These are phyloP conservation scores for Xylaria intraflava DNA, from an alignment of 495 filamentous ascomycete genomes.

Conservation along the genomic window DNA sequence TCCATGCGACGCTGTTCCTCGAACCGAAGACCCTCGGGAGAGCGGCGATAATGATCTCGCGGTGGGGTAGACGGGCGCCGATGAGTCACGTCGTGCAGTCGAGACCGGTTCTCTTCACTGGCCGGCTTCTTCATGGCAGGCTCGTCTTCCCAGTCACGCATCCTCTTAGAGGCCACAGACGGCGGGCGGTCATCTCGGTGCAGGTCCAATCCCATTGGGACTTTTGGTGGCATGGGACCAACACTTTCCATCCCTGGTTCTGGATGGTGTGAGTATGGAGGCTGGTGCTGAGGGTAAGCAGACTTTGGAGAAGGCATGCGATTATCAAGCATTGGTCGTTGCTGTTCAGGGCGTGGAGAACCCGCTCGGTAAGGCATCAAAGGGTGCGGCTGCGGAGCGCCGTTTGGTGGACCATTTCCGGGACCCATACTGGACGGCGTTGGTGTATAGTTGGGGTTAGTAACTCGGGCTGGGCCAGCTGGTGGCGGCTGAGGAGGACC, in stretches of 20 bases:
- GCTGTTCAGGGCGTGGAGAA: conserved; percentile 74
- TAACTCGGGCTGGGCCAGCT: conserved; percentile 50
- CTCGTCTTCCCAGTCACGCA: conserved; percentile 88
- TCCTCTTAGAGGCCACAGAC: conserved; percentile 72
- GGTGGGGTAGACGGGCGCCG: conserved; percentile 69
- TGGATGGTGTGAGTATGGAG: conserved; percentile 63
- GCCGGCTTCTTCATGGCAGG: conserved; percentile 72
- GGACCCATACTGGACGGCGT: conserved; percentile 46
- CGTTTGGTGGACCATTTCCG: conserved; percentile 43
- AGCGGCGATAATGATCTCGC: conserved; percentile 61
- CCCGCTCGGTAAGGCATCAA: conserved; percentile 72
- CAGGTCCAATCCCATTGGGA: conserved; percentile 35
- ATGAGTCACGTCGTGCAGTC: conserved; percentile 74
- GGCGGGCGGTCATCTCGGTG: conserved; percentile 76
- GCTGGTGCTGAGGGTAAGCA: conserved; percentile 71
- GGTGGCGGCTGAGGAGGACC: conserved; percentile 42
- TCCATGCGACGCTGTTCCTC: conserved; percentile 49
- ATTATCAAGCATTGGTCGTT: conserved; percentile 75
- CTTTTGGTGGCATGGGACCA: conserved; percentile 52
- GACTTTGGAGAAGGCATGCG: conserved; percentile 77
- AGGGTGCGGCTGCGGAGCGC: conserved; percentile 59
- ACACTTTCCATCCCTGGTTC: conserved; percentile 44
- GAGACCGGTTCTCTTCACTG: conserved; percentile 78
- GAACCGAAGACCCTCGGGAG: conserved; percentile 64
- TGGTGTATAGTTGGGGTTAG: conserved; percentile 65